Conservation (phyloP, 257 asterid species). For the Euphrasia confusa region DNA sequence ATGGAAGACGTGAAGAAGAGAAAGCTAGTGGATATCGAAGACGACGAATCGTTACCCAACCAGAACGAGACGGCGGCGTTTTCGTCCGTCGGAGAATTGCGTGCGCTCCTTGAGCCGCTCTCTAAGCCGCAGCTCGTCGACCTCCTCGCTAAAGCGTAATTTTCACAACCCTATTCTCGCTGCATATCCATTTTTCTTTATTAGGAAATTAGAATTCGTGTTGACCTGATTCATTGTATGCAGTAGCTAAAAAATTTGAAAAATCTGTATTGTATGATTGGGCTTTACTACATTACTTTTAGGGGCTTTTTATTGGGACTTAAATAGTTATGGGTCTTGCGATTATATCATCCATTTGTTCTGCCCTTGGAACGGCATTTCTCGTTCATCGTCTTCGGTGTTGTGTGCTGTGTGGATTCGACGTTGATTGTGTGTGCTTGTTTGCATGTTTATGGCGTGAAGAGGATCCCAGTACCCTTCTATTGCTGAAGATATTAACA, state of each 20-base stretch:
- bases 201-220: neutral
- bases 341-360: conserved; percentile 15
- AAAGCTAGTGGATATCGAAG: conserved; percentile 51
- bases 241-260: conserved; percentile 11
- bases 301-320: neutral
- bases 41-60: conserved; percentile 33
- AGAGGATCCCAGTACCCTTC: conserved; percentile 85
- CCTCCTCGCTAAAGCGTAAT: conserved; percentile 67
- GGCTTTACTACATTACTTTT: too few relatives aligned
- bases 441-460: conserved; percentile 86
- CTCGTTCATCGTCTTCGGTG: conserved; percentile 26
- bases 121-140: conserved; percentile 75
- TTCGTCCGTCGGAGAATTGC: conserved; percentile 50
- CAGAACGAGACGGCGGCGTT: conserved; percentile 30
- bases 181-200: neutral
- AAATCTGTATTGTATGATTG: neutral
- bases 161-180: conserved; percentile 16
- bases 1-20: conserved; percentile 83
- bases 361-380: conserved; percentile 24
- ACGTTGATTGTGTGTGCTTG: conserved; percentile 77
- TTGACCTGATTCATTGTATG: neutral
- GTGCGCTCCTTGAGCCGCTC: conserved; percentile 69
- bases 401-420: conserved; percentile 60
- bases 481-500: conserved; percentile 89
- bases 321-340: neutral